Percentiles rank a stretch among this genome's conserved stretches.
Evolutionary conservation across 805 yeast species (phyloP).

Genomic region (Ogataea trehaloabstinens): DNA sequence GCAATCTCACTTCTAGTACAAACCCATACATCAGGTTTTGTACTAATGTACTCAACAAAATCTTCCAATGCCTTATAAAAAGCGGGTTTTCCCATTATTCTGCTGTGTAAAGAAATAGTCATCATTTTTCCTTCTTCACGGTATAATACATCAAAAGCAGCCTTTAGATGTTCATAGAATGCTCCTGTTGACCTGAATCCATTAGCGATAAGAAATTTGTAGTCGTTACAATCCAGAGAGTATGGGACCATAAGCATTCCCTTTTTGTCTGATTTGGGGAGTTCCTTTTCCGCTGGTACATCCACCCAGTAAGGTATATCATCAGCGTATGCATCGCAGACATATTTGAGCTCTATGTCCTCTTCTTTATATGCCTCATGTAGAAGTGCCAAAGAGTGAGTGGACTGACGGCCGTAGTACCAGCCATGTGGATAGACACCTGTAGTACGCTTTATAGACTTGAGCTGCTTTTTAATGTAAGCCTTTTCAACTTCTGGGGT

Average conservation of each 20-base stretch:
- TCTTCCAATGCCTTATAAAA: constrained; percentile 32
- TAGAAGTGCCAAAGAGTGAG: constrained; percentile 32
- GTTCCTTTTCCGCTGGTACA: constrained; percentile 23
- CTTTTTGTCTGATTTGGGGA: constrained; percentile 17
- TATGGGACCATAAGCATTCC: constrained; percentile 29
- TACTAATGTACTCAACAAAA: constrained; percentile 33
- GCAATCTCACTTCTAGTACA: constrained; percentile 36
- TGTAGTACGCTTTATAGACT: constrained; percentile 28
- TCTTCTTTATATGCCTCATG: constrained; percentile 33
- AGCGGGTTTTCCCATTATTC: constrained; percentile 37
- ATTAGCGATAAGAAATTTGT: constrained; percentile 21
- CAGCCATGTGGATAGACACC: constrained; percentile 37
- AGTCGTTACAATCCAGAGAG: constrained; percentile 26
- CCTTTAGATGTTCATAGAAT: constrained; percentile 30
- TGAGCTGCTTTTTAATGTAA: constrained; percentile 29
- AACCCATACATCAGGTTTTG: constrained; percentile 36
- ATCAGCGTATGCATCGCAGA: constrained; percentile 34
- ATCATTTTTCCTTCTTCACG: constrained; percentile 37
- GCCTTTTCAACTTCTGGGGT: constrained; percentile 34
- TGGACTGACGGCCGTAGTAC: constrained; percentile 35
- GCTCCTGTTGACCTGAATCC: constrained; percentile 28
- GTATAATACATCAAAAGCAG: constrained; percentile 35
- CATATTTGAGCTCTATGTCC: constrained; percentile 32
- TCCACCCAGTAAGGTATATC: constrained; percentile 37
- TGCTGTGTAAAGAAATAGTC: constrained; percentile 35